Evolutionary conservation across 2,329 filamentous ascomycete genomes (phyloP).

Genomic region (Ophiostoma australiae): DNA sequence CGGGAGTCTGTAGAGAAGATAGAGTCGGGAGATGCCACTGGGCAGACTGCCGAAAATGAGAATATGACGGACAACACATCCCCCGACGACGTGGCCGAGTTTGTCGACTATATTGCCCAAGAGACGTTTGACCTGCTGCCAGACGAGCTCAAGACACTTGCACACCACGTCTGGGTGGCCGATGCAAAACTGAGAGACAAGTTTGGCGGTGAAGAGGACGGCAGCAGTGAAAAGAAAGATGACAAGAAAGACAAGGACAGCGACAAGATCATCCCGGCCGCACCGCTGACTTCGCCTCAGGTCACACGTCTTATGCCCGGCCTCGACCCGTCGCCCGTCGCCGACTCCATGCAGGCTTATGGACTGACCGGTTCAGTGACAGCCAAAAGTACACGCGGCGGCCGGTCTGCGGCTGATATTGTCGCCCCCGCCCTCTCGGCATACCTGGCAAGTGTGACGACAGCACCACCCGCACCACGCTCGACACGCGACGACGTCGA

Average conservation of each 20-base stretch:
- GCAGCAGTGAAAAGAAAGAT: not conserved
- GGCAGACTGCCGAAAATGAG: not conserved
- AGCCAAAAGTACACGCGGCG: slow-evolving; percentile 30
- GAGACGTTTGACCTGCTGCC: slow-evolving; percentile 66
- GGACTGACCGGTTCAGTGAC: slow-evolving; percentile 44
- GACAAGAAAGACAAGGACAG: not conserved
- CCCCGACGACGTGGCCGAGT: slow-evolving; percentile 69
- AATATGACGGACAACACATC: not conserved
- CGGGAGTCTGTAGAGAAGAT: not conserved
- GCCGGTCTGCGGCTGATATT: slow-evolving; percentile 48
- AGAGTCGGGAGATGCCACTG: slow-evolving; percentile 23
- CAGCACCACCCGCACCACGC: slow-evolving; percentile 59
- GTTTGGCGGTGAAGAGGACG: slow-evolving; percentile 43
- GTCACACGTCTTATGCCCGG: slow-evolving; percentile 47
- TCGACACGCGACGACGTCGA: slow-evolving; percentile 48
- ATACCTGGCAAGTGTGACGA: slow-evolving; percentile 55
- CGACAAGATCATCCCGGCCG: not conserved
- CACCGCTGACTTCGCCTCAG: slow-evolving; percentile 49
- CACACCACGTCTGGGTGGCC: slow-evolving; percentile 53
- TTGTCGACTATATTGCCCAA: slow-evolving; percentile 71
- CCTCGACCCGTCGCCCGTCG: slow-evolving; percentile 53
- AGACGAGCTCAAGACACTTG: slow-evolving; percentile 53
- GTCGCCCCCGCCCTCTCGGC: slow-evolving; percentile 58
- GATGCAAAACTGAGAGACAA: slow-evolving; percentile 44
- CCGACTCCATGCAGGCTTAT: slow-evolving; percentile 66